Evolutionary conservation across 2,329 filamentous ascomycete species (phyloP).

Genomic region (Orbilia ellipsospora): DNA sequence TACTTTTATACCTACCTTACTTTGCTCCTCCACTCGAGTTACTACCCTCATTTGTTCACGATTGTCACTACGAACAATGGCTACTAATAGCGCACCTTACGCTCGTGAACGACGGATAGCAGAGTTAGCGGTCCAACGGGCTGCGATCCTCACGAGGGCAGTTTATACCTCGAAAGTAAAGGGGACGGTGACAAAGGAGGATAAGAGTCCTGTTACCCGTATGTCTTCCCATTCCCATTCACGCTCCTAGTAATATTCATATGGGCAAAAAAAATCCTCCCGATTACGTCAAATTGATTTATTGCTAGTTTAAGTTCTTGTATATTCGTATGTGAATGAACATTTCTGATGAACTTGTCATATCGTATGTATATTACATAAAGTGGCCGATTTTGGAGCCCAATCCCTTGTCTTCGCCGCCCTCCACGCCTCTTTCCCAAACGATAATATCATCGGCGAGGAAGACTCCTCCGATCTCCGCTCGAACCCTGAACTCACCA

Average conservation of each 20-base stretch:
- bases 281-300: neutral
- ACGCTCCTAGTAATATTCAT: no score
- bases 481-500: conserved; percentile 74
- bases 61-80: conserved; percentile 29
- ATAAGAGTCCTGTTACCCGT: conserved; percentile 92
- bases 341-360: neutral
- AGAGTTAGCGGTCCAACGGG: conserved; percentile 88
- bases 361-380: no score
- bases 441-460: conserved; percentile 91
- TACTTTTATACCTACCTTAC: neutral
- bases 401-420: conserved; percentile 95
- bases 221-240: conserved; percentile 5
- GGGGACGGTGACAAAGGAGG: conserved; percentile 91
- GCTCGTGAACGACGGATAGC: conserved; percentile 82
- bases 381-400: conserved; percentile 91
- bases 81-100: conserved; percentile 66
- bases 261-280: no score
- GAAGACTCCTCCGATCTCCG: conserved; percentile 88
- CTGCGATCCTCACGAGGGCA: conserved; percentile 77
- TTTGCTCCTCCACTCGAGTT: conserved; percentile 17
- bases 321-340: neutral
- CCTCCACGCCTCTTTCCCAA: conserved; percentile 86
- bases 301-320: neutral
- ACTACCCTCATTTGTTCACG: neutral
- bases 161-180: conserved; percentile 91